Conservation (phyloP, 2,329 filamentous ascomycete genomes). For the Hymenoscyphus linearis region DNA sequence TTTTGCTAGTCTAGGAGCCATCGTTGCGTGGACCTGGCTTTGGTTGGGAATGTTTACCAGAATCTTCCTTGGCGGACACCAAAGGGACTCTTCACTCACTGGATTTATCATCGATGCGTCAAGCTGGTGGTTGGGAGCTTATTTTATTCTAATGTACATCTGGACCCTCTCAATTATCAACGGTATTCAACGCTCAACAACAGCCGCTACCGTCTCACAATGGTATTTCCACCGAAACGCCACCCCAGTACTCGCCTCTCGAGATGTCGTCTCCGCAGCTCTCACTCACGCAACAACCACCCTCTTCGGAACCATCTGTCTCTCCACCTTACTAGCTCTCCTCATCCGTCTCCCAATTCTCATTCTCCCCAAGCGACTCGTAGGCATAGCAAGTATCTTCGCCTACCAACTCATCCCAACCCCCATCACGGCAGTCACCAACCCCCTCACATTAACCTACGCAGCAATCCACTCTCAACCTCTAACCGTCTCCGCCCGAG, state of each 20-base stretch:
- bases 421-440: constrained; percentile 78
- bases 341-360: constrained; percentile 80
- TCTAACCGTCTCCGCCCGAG: constrained; percentile 70
- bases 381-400: constrained; percentile 59
- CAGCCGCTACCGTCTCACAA: constrained; percentile 91
- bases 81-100: constrained; percentile 53
- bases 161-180: constrained; percentile 89
- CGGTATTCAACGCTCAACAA: constrained; percentile 84
- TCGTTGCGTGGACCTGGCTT: constrained; percentile 88
- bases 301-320: constrained; percentile 86
- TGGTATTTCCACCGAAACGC: constrained; percentile 98
- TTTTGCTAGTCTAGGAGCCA: constrained; percentile 65
- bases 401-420: constrained; percentile 79
- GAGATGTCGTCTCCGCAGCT: constrained; percentile 77
- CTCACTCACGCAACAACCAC: constrained; percentile 76
- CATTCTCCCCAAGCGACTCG: constrained; percentile 67
- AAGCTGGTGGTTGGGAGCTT: constrained; percentile 92
- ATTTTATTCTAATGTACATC: constrained; percentile 89
- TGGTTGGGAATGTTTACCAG: constrained; percentile 97
- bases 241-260: constrained; percentile 69
- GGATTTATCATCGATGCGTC: constrained; percentile 78
- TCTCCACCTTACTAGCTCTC: constrained; percentile 77
- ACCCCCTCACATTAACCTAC: constrained; percentile 88
- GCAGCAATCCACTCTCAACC: constrained; percentile 89
- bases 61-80: constrained; percentile 86